Evolutionary conservation across 1,284 basidiomycete species (phyloP).

Genomic region (Chalciporus sp.): DNA sequence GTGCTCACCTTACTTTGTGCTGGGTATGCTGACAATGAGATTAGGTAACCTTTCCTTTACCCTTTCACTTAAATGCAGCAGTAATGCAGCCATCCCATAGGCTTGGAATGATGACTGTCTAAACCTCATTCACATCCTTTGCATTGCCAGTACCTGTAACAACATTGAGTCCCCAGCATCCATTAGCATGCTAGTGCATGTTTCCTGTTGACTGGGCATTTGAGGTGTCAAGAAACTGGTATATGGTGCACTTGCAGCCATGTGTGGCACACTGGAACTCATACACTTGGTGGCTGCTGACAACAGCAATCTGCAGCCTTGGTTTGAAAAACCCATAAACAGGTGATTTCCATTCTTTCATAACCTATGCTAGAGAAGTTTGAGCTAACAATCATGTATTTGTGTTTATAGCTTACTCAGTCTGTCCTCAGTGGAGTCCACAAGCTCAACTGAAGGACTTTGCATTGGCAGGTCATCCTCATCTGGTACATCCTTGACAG

Average conservation of each 20-base stretch:
- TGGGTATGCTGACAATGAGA: not conserved
- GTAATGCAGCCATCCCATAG: not conserved
- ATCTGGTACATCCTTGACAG: too few species aligned
- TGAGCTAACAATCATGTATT: not conserved
- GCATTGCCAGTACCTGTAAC: not conserved
- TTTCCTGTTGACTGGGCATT: not conserved
- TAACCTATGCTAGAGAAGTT: not conserved
- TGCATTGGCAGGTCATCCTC: too few species aligned
- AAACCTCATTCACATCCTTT: not conserved
- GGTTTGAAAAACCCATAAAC: not conserved
- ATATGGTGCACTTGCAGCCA: not conserved
- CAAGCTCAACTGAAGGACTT: too few species aligned
- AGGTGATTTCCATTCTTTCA: not conserved
- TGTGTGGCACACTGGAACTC: not conserved
- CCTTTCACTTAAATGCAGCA: not conserved
- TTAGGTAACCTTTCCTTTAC: not conserved
- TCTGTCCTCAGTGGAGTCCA: too few species aligned
- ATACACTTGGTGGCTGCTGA: not conserved
- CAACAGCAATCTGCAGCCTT: not conserved
- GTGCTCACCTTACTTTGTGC: slow-evolving; percentile 12
- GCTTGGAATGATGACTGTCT: not conserved
- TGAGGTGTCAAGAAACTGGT: not conserved
- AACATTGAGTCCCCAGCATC: not conserved
- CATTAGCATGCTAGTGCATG: not conserved
- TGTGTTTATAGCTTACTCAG: too few species aligned